Evolutionary conservation across 768 basidiomycete genomes (phyloP).

Genomic region (Leccinum incarnatum): DNA sequence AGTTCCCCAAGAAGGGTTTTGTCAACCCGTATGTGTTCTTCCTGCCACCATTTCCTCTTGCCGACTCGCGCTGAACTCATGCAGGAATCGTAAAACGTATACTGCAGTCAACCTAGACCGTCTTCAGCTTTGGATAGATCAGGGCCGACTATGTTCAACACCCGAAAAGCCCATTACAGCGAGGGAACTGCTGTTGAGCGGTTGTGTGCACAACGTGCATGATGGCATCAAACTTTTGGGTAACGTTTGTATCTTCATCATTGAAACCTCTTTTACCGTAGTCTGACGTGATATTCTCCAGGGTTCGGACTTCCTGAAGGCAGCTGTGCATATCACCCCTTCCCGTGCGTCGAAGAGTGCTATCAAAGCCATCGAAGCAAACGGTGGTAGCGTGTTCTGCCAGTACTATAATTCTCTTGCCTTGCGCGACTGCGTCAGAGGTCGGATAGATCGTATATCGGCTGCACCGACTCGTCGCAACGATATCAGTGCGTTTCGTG

Average conservation of each 20-base stretch:
- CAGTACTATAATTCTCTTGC: slow-evolving; percentile 89
- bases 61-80: background rate
- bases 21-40: slow-evolving; percentile 72
- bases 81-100: slow-evolving; percentile 71
- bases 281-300: slow-evolving; percentile 23
- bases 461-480: slow-evolving; percentile 84
- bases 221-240: slow-evolving; percentile 92
- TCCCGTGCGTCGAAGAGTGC: slow-evolving; percentile 87
- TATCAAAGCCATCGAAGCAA: slow-evolving; percentile 76
- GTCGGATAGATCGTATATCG: slow-evolving; percentile 61
- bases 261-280: background rate
- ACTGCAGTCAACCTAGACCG: slow-evolving; percentile 85
- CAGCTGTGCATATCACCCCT: slow-evolving; percentile 74
- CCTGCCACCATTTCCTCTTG: background rate
- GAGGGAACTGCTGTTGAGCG: slow-evolving; percentile 76
- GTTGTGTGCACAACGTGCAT: slow-evolving; percentile 83
- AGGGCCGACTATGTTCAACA: slow-evolving; percentile 74
- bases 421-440: slow-evolving; percentile 74
- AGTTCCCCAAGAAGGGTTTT: slow-evolving; percentile 94
- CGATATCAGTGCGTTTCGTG: slow-evolving; percentile 66
- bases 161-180: slow-evolving; percentile 86
- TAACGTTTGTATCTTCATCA: slow-evolving; percentile 49
- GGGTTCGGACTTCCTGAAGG: slow-evolving; percentile 65
- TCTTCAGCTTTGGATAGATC: slow-evolving; percentile 88
- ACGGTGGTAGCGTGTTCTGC: slow-evolving; percentile 82